Evolutionary conservation across 805 yeast species (phyloP).

Genomic region (Isabelozyma rhagii): DNA sequence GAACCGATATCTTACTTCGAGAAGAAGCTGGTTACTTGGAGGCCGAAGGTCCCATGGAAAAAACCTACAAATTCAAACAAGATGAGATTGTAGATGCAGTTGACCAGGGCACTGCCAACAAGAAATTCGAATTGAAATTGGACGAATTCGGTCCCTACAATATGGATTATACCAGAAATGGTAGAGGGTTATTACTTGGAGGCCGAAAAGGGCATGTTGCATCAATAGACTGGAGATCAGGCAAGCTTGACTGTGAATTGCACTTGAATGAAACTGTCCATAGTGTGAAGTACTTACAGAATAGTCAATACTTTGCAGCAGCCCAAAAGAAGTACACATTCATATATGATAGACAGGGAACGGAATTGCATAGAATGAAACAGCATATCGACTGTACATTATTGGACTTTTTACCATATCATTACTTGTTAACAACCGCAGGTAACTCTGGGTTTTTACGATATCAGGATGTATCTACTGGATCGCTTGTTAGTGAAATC

Average conservation of each 20-base stretch:
- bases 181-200: conserved; percentile 78
- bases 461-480: conserved; percentile 95
- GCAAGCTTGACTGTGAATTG: conserved; percentile 75
- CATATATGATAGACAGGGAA: conserved; percentile 87
- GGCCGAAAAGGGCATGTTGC: conserved; percentile 96
- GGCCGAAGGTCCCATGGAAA: conserved; percentile 89
- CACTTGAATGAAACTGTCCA: conserved; percentile 85
- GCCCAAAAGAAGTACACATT: conserved; percentile 95
- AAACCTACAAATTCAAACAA: conserved; percentile 81
- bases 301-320: conserved; percentile 90
- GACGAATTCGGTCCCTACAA: conserved; percentile 84
- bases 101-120: conserved; percentile 71
- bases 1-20: conserved; percentile 78
- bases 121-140: conserved; percentile 69
- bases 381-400: conserved; percentile 84
- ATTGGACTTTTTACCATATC: conserved; percentile 89
- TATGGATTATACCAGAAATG: conserved; percentile 80
- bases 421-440: conserved; percentile 79
- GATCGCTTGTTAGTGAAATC: conserved; percentile 75
- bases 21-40: conserved; percentile 87
- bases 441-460: conserved; percentile 87
- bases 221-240: conserved; percentile 92
- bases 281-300: conserved; percentile 87
- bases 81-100: conserved; percentile 73
- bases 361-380: conserved; percentile 86